A percentile compares a stretch with the other conserved stretches of the same genome.
Conservation (phyloP, 2,329 filamentous ascomycete genomes). For the Paradendryphiella salina region DNA sequence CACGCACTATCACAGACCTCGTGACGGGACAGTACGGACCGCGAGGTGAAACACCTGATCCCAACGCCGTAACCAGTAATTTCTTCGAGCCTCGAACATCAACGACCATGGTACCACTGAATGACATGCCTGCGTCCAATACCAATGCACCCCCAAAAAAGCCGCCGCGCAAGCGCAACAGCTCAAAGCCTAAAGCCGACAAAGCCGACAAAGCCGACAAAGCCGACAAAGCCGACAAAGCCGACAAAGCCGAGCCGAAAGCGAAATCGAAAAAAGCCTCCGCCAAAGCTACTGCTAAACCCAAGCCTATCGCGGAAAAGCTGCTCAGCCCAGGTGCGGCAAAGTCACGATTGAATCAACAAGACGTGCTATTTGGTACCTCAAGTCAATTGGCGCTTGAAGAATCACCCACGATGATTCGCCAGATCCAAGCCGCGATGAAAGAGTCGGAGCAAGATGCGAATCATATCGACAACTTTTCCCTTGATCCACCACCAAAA, state of each 20-base stretch:
- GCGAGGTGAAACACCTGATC: slow-evolving; percentile 12
- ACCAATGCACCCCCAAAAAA: slow-evolving; percentile 19
- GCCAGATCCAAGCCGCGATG: slow-evolving; percentile 43
- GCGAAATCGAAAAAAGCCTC: slow-evolving; percentile 27
- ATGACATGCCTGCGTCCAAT: slow-evolving; percentile 22
- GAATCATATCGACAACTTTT: background rate
- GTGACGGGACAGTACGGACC: slow-evolving; percentile 43
- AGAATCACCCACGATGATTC: slow-evolving; percentile 44
- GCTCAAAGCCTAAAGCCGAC: slow-evolving; percentile 18
- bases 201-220: slow-evolving; percentile 9
- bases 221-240: background rate
- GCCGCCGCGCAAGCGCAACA: slow-evolving; percentile 26
- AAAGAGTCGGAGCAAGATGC: slow-evolving; percentile 40
- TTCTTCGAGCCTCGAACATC: slow-evolving; percentile 33
- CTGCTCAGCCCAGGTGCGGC: slow-evolving; percentile 45
- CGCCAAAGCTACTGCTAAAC: slow-evolving; percentile 32
- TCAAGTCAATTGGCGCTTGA: slow-evolving; percentile 47
- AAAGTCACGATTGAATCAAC: slow-evolving; percentile 28
- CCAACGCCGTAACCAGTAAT: slow-evolving; percentile 15
- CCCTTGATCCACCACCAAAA: background rate
- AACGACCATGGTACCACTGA: slow-evolving; percentile 31
- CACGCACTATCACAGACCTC: slow-evolving; percentile 47
- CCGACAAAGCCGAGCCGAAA: slow-evolving; percentile 24
- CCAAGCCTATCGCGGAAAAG: slow-evolving; percentile 39
- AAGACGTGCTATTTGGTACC: slow-evolving; percentile 48